These are phyloP conservation scores for Metschnikowia vanudenii DNA, from an alignment of 805 yeast species.

Conservation along the genomic window DNA sequence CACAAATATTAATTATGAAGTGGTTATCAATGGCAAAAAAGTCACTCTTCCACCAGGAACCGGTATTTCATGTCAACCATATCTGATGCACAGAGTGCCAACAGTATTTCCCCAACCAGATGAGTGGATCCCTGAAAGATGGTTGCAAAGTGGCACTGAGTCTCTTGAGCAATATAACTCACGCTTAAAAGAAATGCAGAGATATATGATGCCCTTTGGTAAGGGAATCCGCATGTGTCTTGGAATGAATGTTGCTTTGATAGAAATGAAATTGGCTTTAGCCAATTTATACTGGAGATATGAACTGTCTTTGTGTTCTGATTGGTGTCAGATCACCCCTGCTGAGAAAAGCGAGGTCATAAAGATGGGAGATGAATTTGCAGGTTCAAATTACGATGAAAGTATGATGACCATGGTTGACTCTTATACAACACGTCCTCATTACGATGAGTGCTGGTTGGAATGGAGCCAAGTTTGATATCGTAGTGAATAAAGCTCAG, in stretches of 20 bases:
- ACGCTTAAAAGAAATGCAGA: constrained; percentile 46
- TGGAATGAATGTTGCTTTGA: constrained; percentile 65
- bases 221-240: constrained; percentile 73
- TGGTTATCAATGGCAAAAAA: constrained; percentile 15
- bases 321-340: constrained; percentile 43
- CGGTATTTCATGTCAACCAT: constrained; percentile 62
- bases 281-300: constrained; percentile 54
- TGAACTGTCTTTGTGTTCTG: constrained; percentile 35
- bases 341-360: constrained; percentile 14
- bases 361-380: constrained; percentile 17
- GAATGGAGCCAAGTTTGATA: constrained; percentile 27
- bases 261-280: constrained; percentile 60
- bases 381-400: constrained; percentile 32
- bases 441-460: constrained; percentile 53
- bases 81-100: constrained; percentile 55
- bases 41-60: constrained; percentile 50
- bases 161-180: constrained; percentile 26
- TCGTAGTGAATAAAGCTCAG: neutral
- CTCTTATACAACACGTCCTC: constrained; percentile 52
- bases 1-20: constrained; percentile 31
- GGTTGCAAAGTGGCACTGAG: constrained; percentile 48
- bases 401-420: constrained; percentile 58
- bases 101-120: constrained; percentile 52
- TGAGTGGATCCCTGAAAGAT: constrained; percentile 57
- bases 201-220: constrained; percentile 66